These are phyloP conservation scores for Prunus padus DNA, from an alignment of 306 rosid genomes.

Conservation along the genomic window DNA sequence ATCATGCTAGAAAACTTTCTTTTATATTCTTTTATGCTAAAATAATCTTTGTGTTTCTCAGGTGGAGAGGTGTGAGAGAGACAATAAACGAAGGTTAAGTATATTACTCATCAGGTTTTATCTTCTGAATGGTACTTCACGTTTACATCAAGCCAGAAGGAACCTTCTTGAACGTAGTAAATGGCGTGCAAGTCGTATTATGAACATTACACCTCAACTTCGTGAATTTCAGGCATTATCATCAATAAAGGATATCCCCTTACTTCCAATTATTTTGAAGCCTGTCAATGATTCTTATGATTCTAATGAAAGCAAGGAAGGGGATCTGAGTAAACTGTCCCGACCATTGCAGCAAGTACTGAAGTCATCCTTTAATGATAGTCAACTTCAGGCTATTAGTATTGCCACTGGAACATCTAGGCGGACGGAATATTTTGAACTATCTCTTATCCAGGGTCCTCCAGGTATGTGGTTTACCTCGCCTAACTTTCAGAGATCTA, in stretches of 20 bases:
- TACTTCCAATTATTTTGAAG: slow-evolving; percentile 71
- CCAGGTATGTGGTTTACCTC: slow-evolving; percentile 63
- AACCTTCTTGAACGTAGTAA: slow-evolving; percentile 86
- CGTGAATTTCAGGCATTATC: slow-evolving; percentile 97
- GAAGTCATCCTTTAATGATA: slow-evolving; percentile 71
- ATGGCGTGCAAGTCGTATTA: slow-evolving; percentile 88
- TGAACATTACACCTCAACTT: slow-evolving; percentile 86
- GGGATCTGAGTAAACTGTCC: slow-evolving; percentile 63
- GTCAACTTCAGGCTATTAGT: slow-evolving; percentile 87
- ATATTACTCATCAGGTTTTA: slow-evolving; percentile 73
- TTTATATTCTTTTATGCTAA: slow-evolving; percentile 25
- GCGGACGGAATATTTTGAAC: slow-evolving; percentile 48
- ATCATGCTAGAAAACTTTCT: neutral
- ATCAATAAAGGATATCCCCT: slow-evolving; percentile 70
- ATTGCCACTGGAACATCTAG: slow-evolving; percentile 50
- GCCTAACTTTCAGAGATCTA: slow-evolving; percentile 16
- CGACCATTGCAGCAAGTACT: slow-evolving; percentile 71
- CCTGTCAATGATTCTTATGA: slow-evolving; percentile 44
- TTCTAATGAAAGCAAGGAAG: slow-evolving; percentile 41
- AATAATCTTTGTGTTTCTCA: slow-evolving; percentile 46
- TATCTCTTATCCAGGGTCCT: slow-evolving; percentile 98
- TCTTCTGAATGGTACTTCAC: slow-evolving; percentile 77
- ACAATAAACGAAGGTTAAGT: slow-evolving; percentile 60
- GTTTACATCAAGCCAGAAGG: slow-evolving; percentile 85
- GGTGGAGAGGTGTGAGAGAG: slow-evolving; percentile 98